A percentile compares a stretch with the other conserved stretches of the same genome.
phyloP scores from a whole-genome alignment of 805 yeast species.

The Candida railenensis region DNA sequence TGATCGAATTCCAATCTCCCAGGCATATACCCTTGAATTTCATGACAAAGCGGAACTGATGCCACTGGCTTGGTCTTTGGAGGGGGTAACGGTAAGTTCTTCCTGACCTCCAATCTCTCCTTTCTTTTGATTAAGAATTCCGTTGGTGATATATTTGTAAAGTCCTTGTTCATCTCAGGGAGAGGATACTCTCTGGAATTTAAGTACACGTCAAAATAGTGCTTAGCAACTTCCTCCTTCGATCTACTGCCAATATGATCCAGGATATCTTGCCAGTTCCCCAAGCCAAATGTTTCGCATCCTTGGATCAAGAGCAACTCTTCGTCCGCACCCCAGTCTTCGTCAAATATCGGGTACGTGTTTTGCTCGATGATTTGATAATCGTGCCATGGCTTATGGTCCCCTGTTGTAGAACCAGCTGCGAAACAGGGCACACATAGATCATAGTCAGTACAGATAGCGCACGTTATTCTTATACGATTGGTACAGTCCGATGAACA shows the following conservation, averaged over 20 bases:
- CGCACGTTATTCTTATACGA: slow-evolving; percentile 87
- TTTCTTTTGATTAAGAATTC: slow-evolving; percentile 70
- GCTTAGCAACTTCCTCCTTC: slow-evolving; percentile 87
- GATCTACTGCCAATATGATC: slow-evolving; percentile 92
- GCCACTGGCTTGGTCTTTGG: slow-evolving; percentile 88
- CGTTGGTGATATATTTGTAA: slow-evolving; percentile 57
- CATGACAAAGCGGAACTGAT: slow-evolving; percentile 94
- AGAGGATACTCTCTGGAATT: slow-evolving; percentile 76
- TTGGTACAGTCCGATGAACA: slow-evolving; percentile 96
- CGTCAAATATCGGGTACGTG: slow-evolving; percentile 86
- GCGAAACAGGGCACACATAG: slow-evolving; percentile 98
- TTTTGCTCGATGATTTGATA: slow-evolving; percentile 91
- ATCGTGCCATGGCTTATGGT: slow-evolving; percentile 93
- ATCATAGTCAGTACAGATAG: slow-evolving; percentile 90
- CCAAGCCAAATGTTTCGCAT: slow-evolving; percentile 86
- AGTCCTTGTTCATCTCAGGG: slow-evolving; percentile 78
- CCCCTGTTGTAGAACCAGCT: slow-evolving; percentile 73
- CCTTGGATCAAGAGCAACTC: slow-evolving; percentile 88
- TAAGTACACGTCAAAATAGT: slow-evolving; percentile 72
- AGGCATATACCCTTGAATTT: slow-evolving; percentile 97
- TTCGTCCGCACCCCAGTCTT: slow-evolving; percentile 98
- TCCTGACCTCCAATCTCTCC: slow-evolving; percentile 66
- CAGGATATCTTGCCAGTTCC: slow-evolving; percentile 98
- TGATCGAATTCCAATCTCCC: slow-evolving; percentile 96
- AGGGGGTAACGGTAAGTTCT: slow-evolving; percentile 70